Evolutionary conservation across 2,329 filamentous ascomycete genomes (phyloP), one percentile per base, ranked within the genome.

Genomic region (Fusarium anguioides): DNA sequence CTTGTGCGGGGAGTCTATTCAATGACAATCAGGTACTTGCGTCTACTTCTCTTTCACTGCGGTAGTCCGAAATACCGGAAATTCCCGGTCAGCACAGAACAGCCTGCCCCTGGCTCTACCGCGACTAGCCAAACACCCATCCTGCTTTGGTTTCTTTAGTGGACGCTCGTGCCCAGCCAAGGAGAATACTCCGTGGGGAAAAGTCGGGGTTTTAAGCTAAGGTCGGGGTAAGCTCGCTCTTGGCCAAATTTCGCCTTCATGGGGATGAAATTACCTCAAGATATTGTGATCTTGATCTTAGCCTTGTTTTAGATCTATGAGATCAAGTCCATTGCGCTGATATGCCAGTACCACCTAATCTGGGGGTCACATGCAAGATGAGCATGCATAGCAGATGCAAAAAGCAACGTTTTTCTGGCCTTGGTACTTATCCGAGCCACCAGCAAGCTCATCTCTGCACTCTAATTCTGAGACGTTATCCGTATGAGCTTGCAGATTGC

Each of bases 181-280:
- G 26, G 44, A 37, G 33, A 58, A 41, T 52, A 40, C 45, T 57
- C 51, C 62, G 65, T 68, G 65, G 65, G 65, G 65, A 68, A 68
- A 69, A 66, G 51, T 68, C 65, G 65, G 65, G 65, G 65, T 66
- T 69, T 51, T 20, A 36, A 47, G 48, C 65, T 65, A 60, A 50
- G 56, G 56, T 62, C 65, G 60, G 44, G 48, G 64, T 42, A 50
- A 66, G 45, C 42, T 61, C 47, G 49, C 58, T 53, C 42, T 68
- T 41, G 35, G 46, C 35, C 24, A 29, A 39, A 52, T 63, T 40
- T 40, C 37, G 36, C 35, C 35, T 41, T 26, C 14, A 27, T 51
- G n/a, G 24, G 42, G 40, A 18, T 18, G 20, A 33, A 41, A 18
- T 37, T 35, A 24, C 20, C 12, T 26, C 18, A 21, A 46, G 24